Evolutionary conservation across 495 filamentous ascomycete species (phyloP), one percentile per base, ranked within the genome.

Genomic region (Bombardia bombarda): DNA sequence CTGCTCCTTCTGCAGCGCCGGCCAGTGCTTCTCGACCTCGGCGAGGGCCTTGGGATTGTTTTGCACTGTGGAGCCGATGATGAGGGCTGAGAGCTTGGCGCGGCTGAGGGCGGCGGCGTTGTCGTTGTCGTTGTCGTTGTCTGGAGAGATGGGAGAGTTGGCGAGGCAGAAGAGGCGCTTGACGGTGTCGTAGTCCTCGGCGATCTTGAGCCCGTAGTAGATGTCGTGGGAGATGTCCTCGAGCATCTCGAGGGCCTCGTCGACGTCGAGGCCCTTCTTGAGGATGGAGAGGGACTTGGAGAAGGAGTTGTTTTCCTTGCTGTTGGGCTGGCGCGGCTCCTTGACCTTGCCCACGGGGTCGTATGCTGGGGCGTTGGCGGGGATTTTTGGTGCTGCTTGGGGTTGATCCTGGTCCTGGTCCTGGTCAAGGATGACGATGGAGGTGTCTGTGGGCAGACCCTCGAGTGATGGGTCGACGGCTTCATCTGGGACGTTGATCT

Each of bases 131-230:
- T 19, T 23, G 42, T 49, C 39, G 14, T 49, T 38, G 23, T 51
- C 51, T 23, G 40, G 5, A 4, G 46, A 21, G 39, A 51, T 58
- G 25, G 40, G 5, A 4, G 46, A 21, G 39, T 52, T 58, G 40
- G 66, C 57, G 6, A 70, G 63, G 40, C 67, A 67, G 42, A 75
- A 53, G 3, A 78, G 62, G 9, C 58, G 53, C 31, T 61, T 64
- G 8, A 74, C 43, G 4, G 67, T 66, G n/a, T 60, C 60, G 4
- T 55, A 43, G 45, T 79, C 70, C 35, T 73, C 66, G 16, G 73
- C 59, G 34, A 84, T 68, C 47, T 78, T 74, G 6, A 79, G 60
- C n/a, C 82, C 82, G 64, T 80, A 84, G 63, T 83, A 81, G 49
- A 81, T 73, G 50, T 80, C 79, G 54, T 85, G 79, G 4, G 73